Base-by-base conservation (phyloP, 2,329 filamentous ascomycete species). In the Falciphora oryzae region DNA sequence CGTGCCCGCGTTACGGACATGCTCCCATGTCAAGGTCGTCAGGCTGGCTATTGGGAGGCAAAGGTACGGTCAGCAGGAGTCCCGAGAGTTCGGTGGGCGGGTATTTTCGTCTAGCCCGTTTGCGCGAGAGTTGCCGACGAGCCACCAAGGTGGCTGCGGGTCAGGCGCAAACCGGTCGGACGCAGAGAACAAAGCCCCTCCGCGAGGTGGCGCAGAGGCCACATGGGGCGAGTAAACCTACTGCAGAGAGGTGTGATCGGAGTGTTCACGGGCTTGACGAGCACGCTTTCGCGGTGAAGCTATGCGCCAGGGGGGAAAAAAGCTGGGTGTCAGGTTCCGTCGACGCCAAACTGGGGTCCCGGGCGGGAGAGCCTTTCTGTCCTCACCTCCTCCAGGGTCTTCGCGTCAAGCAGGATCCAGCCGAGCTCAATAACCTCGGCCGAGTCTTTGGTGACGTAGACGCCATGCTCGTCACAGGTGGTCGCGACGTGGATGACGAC, bases 391-490 rank as follows among this genome's bases (percentile, higher is more conserved):
- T 97, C 93, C 72, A 93, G 90, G 68, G 86, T 90, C 81, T 94
- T 95, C 70, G 92, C 90, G 76, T 97, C 93, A 68, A 97, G 84
- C 73, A 99, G 81, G 75, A 98, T 97, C 95, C 95, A 99, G 69
- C 94, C 95, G 75, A 99, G 85, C 85, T 99, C 95, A 78, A 99
- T 99, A 70, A 99, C 95, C 82, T 99, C 95, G 68, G 95, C 95
- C 66, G 95, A 98, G 80, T 99, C 95, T 80, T 98, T 98, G 66
- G 95, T 99, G 66, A 99, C 95, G 78, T 99, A 99, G 70, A 99
- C 95, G 68, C 95, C 95, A 80, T 99, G 95, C 78, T 99, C 95
- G 78, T 99, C 95, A 80, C 95, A 99, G 71, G 95, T 99, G 50
- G 95, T 99, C 69, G 95, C 95, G 74, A 98, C 94, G 79, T 99